Evolutionary conservation across 176 grass and related monocot genomes (phyloP), one percentile per base, ranked within the genome.

Genomic region (Calamus simplicifolius): DNA sequence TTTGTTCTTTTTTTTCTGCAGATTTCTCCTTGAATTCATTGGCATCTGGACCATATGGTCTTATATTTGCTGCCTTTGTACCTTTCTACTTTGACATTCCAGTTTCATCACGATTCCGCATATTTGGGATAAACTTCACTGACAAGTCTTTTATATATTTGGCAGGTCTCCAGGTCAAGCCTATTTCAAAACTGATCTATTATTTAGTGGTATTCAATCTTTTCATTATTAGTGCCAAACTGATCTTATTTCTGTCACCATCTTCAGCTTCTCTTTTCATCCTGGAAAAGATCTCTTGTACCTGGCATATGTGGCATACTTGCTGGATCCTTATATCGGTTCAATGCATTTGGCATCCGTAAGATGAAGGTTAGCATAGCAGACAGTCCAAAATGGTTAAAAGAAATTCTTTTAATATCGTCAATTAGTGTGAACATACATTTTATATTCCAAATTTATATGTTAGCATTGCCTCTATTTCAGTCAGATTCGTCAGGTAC

Each of bases 61-160:
- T 96, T 71, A 82, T 90, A 77, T 96, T 96, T 77, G 83, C 92
- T 63, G 85, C 87, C 31, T 97, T 82, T 78, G 66, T 97, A 49
- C 87, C 93, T 49, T 98, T 88, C 59, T 98, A 85, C 79, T 85
- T 85, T 75, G 87, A 92, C 59, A 98, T 92, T 75, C 93, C 93
- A n/a, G 31, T 98, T 48, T 79, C 87, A 48, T 88, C 79, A 57
- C 78, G 66, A 63, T 88, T 97, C 50, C 84, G 76, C 19, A 82
- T 98, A 85, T 88, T 85, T 70, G 77, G 81, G 19, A 1, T 85
- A 51, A 68, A 68, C 19, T 80, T 90, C 50, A 88, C 54, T 80
- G 84, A 98, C 25, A 98, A 98, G 49, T 92, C 78, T 43, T 92
- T 92, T 61, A 69, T 98, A 81, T 98, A 98, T 82, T 69, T 98